Base-by-base conservation (phyloP, 257 asterid genomes). In the Fraxinus americana region DNA sequence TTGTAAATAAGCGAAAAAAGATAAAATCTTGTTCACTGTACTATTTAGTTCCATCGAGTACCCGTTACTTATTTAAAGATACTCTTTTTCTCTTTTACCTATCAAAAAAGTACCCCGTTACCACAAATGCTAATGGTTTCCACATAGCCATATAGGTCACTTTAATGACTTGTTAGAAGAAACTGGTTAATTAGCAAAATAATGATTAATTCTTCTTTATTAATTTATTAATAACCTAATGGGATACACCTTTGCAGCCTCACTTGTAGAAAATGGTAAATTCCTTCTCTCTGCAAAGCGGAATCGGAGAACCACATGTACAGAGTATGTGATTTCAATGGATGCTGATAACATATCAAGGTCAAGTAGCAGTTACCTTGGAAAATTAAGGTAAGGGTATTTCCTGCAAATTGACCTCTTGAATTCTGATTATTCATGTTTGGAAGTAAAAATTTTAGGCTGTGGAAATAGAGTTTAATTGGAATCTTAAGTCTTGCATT, bases 201-300 rank as follows among this genome's bases (percentile, higher is more conserved):
- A 13, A 13, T 14, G 19, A 45, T 13, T 13, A 14, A 12, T 45
- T 70, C 19, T 38, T 36, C 11, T 70, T 17, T 70, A 27, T 19
- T 17, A 45, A 14, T 36, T 38, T 43, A 16, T 74, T 65, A 27
- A 45, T 48, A 2, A 57, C 68, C 13, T 27, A 63, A 30, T 17
- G 43, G 32, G 48, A 50, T 48, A 36, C 82, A n/a, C 19, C 7
- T 77, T 67, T 39, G 34, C 82, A 86, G 90, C 82, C 43, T 77
- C 84, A 77, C 88, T 86, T 41, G 88, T 78, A 43, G 88, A 84
- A 80, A 86, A 86, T 82, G 90, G 90, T 74, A 86, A 86, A 72
- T 86, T 86, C 77, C 86, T 86, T 67, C 86, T 86, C 43, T 86
- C 88, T 48, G 90, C 90, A 50, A 86, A 84, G 77, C 80, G 90